These are phyloP conservation scores for Apiospora pterosperma DNA, from an alignment of 2,329 filamentous ascomycete species.

Conservation along the genomic window DNA sequence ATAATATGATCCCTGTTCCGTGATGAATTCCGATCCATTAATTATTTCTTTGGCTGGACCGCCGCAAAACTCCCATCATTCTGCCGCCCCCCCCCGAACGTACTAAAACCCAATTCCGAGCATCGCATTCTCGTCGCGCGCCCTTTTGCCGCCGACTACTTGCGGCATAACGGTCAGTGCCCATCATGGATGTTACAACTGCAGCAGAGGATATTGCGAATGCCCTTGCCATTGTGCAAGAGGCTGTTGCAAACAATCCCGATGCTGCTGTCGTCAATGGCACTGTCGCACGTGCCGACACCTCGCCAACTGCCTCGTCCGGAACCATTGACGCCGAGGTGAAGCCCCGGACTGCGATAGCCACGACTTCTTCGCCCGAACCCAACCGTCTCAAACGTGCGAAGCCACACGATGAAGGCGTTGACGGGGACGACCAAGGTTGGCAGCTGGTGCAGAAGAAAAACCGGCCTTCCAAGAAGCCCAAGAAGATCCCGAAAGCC, in stretches of 20 bases:
- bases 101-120: not conserved
- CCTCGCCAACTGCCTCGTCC: not conserved
- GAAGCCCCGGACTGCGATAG: not conserved
- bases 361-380: not conserved
- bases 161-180: not conserved
- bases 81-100: no score
- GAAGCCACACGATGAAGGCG: conserved; percentile 40
- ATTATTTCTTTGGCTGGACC: not conserved
- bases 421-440: conserved; percentile 30
- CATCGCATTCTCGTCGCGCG: not conserved
- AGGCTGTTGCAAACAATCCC: conserved; percentile 10
- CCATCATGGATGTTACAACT: conserved; percentile 7
- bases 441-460: conserved; percentile 56
- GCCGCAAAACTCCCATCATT: not conserved
- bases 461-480: conserved; percentile 45
- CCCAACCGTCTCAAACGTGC: conserved; percentile 45
- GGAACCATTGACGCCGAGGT: not conserved
- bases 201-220: conserved; percentile 10
- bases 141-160: not conserved
- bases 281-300: not conserved
- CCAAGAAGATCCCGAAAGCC: conserved; percentile 57
- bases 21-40: not conserved
- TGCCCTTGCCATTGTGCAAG: conserved; percentile 10
- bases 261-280: conserved; percentile 7
- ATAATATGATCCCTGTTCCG: not conserved